Conservation (phyloP, 306 rosid species). For the Castanospermum australe region DNA sequence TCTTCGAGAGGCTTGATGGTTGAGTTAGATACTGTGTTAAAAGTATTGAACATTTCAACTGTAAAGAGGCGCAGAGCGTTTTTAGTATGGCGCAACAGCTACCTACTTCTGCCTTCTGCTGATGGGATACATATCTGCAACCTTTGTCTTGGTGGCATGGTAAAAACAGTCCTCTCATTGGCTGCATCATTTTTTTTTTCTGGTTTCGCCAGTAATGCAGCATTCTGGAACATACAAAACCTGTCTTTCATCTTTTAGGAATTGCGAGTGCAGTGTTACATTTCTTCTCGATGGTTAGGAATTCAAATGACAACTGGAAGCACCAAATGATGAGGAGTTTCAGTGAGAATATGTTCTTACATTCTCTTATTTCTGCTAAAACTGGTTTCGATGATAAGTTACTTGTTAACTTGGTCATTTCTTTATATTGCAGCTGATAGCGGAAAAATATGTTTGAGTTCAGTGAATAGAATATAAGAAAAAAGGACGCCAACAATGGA, state of each 20-base stretch:
- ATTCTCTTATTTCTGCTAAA: neutral
- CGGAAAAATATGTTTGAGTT: too few species aligned
- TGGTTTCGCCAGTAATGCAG: conserved; percentile 1
- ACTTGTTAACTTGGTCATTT: too few species aligned
- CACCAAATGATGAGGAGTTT: neutral
- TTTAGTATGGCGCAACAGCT: neutral
- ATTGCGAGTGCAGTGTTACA: neutral
- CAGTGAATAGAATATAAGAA: too few species aligned
- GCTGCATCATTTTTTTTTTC: conserved; percentile 19
- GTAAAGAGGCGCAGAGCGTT: neutral
- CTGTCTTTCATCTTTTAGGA: conserved; percentile 4
- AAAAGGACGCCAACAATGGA: too few species aligned
- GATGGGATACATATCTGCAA: neutral
- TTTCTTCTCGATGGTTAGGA: neutral
- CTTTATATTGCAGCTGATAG: too few species aligned
- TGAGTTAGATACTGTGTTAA: conserved; percentile 17
- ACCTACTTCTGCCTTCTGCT: neutral
- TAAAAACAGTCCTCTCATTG: conserved; percentile 10
- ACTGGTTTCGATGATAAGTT: too few species aligned
- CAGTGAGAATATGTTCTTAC: neutral
- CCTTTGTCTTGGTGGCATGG: conserved; percentile 13
- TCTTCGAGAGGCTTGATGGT: conserved; percentile 70
- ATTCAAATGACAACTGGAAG: neutral
- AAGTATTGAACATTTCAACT: neutral
- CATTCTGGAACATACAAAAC: neutral